Evolutionary conservation across 2,329 filamentous ascomycete genomes (phyloP).

Genomic region (Pezicula carpinea): DNA sequence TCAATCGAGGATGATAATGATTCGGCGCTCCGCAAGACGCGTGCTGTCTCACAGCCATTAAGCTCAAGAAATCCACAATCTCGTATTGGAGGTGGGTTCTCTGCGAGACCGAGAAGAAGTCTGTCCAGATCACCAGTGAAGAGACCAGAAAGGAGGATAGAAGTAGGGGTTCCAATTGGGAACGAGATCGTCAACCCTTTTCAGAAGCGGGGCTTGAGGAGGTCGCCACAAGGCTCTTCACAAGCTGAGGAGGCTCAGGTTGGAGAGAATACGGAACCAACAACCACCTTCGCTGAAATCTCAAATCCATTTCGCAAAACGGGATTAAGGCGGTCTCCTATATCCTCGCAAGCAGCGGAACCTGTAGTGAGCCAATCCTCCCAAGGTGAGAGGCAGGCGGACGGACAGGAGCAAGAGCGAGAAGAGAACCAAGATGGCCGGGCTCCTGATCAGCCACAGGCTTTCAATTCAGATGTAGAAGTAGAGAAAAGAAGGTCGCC

Average conservation of each 20-base stretch:
- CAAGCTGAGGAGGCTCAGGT: neutral
- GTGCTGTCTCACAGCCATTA: neutral
- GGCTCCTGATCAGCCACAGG: no score
- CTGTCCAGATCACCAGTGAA: slow-evolving; percentile 23
- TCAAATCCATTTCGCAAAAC: slow-evolving; percentile 5
- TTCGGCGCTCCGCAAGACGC: neutral
- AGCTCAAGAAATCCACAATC: slow-evolving; percentile 9
- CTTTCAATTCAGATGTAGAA: no score
- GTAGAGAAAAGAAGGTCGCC: no score
- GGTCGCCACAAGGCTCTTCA: slow-evolving; percentile 1
- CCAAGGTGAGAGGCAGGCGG: neutral
- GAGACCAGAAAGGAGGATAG: slow-evolving; percentile 3
- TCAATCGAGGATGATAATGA: slow-evolving; percentile 13
- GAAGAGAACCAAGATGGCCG: no score
- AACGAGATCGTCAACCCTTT: slow-evolving; percentile 22
- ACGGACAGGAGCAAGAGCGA: neutral
- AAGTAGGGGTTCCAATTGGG: slow-evolving; percentile 1
- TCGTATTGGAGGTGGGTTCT: slow-evolving; percentile 14
- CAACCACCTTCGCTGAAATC: neutral
- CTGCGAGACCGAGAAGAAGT: slow-evolving; percentile 22
- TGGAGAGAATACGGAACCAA: neutral
- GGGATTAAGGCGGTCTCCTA: slow-evolving; percentile 22
- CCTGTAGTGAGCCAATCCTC: neutral
- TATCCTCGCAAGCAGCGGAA: slow-evolving; percentile 2
- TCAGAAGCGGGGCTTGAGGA: slow-evolving; percentile 15